These are phyloP conservation scores for Rhizopus sp. DNA, from an alignment of 371 early-diverging fungal species.

Conservation along the genomic window DNA sequence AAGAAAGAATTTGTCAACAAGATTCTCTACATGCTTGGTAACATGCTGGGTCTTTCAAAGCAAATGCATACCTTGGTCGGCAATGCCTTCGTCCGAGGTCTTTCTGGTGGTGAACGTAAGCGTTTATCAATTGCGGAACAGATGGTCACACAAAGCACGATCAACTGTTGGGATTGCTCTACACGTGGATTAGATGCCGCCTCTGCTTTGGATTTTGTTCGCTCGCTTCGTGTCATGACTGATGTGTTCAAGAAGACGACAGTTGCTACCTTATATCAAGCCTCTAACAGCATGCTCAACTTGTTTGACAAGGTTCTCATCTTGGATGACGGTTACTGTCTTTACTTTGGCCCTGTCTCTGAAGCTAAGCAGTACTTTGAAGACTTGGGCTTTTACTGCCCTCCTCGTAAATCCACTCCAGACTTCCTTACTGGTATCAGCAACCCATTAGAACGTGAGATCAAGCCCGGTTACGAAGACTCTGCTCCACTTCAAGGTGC, in stretches of 20 bases:
- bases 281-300: conserved; percentile 66
- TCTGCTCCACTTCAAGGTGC: conserved; percentile 51
- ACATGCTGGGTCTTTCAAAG: conserved; percentile 59
- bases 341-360: conserved; percentile 63
- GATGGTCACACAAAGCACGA: conserved; percentile 64
- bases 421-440: conserved; percentile 80
- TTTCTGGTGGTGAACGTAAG: conserved; percentile 78
- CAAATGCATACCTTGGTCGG: conserved; percentile 73
- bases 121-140: conserved; percentile 77
- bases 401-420: conserved; percentile 75
- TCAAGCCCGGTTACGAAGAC: conserved; percentile 56
- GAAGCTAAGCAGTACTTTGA: conserved; percentile 57
- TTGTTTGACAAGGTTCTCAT: conserved; percentile 70
- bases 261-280: conserved; percentile 61
- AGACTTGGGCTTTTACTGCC: conserved; percentile 66
- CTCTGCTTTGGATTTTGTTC: conserved; percentile 70
- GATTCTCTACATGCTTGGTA: conserved; percentile 46
- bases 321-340: conserved; percentile 62
- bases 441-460: conserved; percentile 61
- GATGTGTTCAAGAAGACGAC: conserved; percentile 61
- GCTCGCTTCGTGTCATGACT: conserved; percentile 59
- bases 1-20: conserved; percentile 34
- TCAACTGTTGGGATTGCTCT: conserved; percentile 76
- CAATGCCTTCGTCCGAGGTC: conserved; percentile 68
- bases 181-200: conserved; percentile 87